Percentiles rank a stretch among this genome's conserved stretches.
phyloP scores from a whole-genome alignment of 1,284 basidiomycete genomes.

The Xerocomus minutiporus region DNA sequence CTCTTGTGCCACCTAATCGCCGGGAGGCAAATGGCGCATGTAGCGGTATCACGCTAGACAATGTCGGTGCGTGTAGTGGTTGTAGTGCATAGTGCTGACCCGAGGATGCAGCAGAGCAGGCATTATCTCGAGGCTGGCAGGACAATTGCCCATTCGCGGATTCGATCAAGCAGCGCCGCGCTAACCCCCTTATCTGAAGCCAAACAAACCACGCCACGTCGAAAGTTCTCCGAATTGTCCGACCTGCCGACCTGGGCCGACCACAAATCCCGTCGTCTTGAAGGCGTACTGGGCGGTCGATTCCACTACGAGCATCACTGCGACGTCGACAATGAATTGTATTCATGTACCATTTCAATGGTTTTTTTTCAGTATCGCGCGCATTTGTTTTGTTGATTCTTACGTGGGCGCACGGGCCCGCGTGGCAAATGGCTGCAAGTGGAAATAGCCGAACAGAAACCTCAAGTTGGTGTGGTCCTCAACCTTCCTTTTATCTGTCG shows the following conservation, averaged over 20 bases:
- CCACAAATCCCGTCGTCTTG: constrained; percentile 10
- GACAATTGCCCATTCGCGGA: constrained; percentile 10
- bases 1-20: constrained; percentile 25
- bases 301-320: constrained; percentile 16
- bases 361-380: constrained; percentile 31
- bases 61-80: constrained; percentile 12
- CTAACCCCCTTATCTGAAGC: constrained; percentile 26
- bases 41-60: constrained; percentile 1
- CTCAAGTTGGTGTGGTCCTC: constrained; percentile 38
- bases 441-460: constrained; percentile 39
- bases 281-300: constrained; percentile 13
- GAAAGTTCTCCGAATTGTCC: constrained; percentile 12
- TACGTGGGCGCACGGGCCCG: constrained; percentile 38
- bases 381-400: constrained; percentile 37
- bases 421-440: constrained; percentile 38
- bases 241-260: constrained; percentile 1
- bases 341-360: constrained; percentile 30
- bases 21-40: constrained; percentile 8
- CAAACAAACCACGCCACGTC: constrained; percentile 32
- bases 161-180: constrained; percentile 24
- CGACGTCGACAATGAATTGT: constrained; percentile 21
- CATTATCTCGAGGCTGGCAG: constrained; percentile 7
- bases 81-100: background rate
- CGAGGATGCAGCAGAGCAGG: background rate
- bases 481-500: constrained; percentile 39